phyloP scores from a whole-genome alignment of 2,329 filamentous ascomycete species.

The Cladophialophora psammophila region DNA sequence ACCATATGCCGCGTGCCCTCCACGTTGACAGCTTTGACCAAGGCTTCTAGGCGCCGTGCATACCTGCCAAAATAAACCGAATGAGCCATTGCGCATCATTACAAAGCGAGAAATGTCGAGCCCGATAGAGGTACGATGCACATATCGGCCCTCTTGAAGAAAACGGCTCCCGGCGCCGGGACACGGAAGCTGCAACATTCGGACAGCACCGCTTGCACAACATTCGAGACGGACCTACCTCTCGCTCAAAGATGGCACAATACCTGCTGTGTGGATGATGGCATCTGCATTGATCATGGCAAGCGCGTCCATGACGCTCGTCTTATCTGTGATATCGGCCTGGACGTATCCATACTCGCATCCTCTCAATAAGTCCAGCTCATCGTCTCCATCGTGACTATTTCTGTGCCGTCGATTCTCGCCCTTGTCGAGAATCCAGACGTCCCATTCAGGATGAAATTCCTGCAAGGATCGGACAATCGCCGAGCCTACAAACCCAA shows the following conservation, averaged over 20 bases:
- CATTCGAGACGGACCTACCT: conserved; percentile 35
- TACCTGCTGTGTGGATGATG: conserved; percentile 63
- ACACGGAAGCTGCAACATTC: not conserved
- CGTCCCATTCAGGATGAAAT: conserved; percentile 47
- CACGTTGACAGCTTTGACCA: conserved; percentile 61
- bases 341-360: conserved; percentile 30
- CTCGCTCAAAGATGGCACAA: conserved; percentile 51
- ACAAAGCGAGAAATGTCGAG: conserved; percentile 10
- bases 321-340: conserved; percentile 45
- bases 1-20: conserved; percentile 63
- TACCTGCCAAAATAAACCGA: conserved; percentile 39
- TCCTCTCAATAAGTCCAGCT: conserved; percentile 20
- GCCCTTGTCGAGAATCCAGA: conserved; percentile 49
- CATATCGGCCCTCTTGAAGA: not conserved
- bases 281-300: conserved; percentile 53
- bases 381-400: conserved; percentile 6
- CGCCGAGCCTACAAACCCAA: conserved; percentile 51
- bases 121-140: not conserved
- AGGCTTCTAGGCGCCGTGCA: conserved; percentile 45
- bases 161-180: not conserved
- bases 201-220: not conserved
- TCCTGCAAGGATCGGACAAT: conserved; percentile 49
- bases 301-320: conserved; percentile 47
- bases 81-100: conserved; percentile 34
- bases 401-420: conserved; percentile 22